Conservation (phyloP, 2,329 filamentous ascomycete species). For the Hymenoscyphus scutula region DNA sequence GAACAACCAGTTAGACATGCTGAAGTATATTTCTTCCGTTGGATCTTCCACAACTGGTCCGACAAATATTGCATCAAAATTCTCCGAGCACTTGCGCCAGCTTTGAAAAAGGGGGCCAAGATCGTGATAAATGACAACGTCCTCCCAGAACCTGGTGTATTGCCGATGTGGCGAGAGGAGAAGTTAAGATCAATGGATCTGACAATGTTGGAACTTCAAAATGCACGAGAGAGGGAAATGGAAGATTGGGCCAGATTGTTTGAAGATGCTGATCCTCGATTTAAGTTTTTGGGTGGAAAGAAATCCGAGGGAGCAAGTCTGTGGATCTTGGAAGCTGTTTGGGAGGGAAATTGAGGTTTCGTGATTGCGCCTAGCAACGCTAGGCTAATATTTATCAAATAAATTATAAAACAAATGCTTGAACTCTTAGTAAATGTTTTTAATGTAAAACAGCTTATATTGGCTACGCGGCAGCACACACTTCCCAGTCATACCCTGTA, state of each 20-base stretch:
- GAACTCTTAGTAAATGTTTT: too few relatives aligned
- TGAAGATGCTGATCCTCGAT: constrained; percentile 27
- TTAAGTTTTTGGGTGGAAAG: constrained; percentile 11
- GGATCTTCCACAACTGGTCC: constrained; percentile 49
- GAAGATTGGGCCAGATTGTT: constrained; percentile 37
- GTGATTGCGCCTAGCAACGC: too few relatives aligned
- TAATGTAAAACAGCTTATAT: too few relatives aligned
- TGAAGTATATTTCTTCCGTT: constrained; percentile 46
- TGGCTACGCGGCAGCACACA: too few relatives aligned
- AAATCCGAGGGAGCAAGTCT: constrained; percentile 3
- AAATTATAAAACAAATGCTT: too few relatives aligned
- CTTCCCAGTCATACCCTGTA: too few relatives aligned
- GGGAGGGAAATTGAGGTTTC: too few relatives aligned
- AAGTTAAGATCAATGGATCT: constrained; percentile 30
- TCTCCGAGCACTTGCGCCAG: constrained; percentile 39
- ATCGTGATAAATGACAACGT: constrained; percentile 30
- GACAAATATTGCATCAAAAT: constrained; percentile 41
- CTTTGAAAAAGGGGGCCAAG: constrained; percentile 41
- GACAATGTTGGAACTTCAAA: constrained; percentile 37
- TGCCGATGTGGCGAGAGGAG: constrained; percentile 9
- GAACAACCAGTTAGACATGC: constrained; percentile 28
- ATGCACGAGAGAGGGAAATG: constrained; percentile 36
- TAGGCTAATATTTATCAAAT: too few relatives aligned
- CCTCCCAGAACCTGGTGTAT: constrained; percentile 7
- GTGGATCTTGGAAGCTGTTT: constrained; percentile 11